These are phyloP conservation scores for Leptographium galeiforme DNA, from an alignment of 2,329 filamentous ascomycete species.

Conservation along the genomic window DNA sequence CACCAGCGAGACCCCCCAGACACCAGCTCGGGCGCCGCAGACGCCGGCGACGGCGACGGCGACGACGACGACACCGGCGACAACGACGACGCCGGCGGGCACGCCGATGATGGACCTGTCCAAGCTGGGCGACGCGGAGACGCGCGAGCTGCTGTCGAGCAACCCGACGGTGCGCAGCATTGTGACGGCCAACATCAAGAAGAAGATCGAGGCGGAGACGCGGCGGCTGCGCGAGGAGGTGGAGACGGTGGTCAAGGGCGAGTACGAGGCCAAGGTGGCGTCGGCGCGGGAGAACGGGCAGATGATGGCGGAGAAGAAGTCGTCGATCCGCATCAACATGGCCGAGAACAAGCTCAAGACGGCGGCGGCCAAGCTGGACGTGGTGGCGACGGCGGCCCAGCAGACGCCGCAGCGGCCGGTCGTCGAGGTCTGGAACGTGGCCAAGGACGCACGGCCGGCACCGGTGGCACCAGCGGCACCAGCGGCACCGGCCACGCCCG, in stretches of 20 bases:
- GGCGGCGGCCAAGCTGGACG: conserved; percentile 57
- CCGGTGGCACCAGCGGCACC: conserved; percentile 10
- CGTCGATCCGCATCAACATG: conserved; percentile 64
- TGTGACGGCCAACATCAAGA: conserved; percentile 49
- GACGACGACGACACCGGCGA: conserved; percentile 15
- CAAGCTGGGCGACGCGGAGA: conserved; percentile 38
- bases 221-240: conserved; percentile 43
- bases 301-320: conserved; percentile 62
- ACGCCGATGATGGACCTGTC: conserved; percentile 25
- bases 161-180: conserved; percentile 46
- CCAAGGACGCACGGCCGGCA: conserved; percentile 49
- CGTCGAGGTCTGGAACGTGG: conserved; percentile 73
- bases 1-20: neutral
- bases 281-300: conserved; percentile 50
- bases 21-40: conserved; percentile 14
- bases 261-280: conserved; percentile 39
- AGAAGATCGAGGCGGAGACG: conserved; percentile 54
- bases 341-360: conserved; percentile 53
- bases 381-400: conserved; percentile 69
- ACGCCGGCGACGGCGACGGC: conserved; percentile 19
- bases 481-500: neutral
- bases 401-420: conserved; percentile 78
- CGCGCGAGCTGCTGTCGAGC: conserved; percentile 41
- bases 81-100: conserved; percentile 15
- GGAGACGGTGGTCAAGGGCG: conserved; percentile 30